These are phyloP conservation scores for Mortierella sp. DNA, from an alignment of 371 early-diverging fungal species.

Conservation along the genomic window DNA sequence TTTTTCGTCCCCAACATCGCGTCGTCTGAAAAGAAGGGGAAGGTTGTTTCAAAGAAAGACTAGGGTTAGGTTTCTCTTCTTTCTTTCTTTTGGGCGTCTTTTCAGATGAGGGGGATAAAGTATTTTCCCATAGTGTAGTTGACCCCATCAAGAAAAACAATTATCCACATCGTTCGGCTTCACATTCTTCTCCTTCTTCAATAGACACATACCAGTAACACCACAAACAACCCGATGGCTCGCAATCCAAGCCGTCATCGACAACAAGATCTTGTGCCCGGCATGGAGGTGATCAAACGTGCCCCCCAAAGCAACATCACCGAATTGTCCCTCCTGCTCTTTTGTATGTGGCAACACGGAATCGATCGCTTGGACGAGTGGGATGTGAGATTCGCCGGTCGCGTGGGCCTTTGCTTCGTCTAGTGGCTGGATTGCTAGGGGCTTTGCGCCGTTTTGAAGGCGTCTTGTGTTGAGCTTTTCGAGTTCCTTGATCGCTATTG, in stretches of 20 bases:
- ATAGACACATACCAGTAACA: conserved; percentile 73
- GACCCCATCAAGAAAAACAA: background rate
- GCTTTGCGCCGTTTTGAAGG: conserved; percentile 13
- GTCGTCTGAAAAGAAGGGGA: too few relatives aligned
- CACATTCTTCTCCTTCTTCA: background rate
- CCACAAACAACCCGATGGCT: conserved; percentile 77
- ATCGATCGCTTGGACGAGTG: conserved; percentile 44
- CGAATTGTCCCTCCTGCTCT: conserved; percentile 35
- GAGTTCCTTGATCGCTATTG: conserved; percentile 15
- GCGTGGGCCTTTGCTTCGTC: conserved; percentile 18
- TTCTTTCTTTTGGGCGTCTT: background rate
- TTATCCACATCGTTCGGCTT: background rate
- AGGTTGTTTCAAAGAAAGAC: background rate
- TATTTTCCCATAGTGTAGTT: background rate
- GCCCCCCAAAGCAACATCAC: conserved; percentile 88
- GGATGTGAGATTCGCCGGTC: conserved; percentile 14
- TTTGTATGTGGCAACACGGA: conserved; percentile 23
- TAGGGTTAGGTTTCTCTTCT: background rate
- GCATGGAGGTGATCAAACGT: conserved; percentile 98
- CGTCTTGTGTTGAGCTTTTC: conserved; percentile 32
- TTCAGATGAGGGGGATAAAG: background rate
- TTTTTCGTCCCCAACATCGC: conserved; percentile 81
- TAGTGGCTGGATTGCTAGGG: conserved; percentile 25
- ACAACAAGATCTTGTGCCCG: conserved; percentile 94
- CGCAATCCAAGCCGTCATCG: conserved; percentile 83